Conservation (phyloP, 352 stramenopile species). For the Globisporangium spiculum region DNA sequence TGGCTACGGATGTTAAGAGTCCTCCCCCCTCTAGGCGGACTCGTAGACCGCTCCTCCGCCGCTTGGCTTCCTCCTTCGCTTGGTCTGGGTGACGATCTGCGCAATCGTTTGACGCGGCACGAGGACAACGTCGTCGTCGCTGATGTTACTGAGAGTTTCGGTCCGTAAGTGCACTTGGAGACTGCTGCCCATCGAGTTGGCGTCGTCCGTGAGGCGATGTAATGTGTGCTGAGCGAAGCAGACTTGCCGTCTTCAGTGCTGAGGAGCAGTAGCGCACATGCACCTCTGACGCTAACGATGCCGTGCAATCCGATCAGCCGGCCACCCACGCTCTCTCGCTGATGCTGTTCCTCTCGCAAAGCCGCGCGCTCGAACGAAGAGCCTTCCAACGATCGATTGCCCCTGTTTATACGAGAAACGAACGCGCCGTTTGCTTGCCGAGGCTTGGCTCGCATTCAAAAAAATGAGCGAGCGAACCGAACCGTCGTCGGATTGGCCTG, state of each 20-base stretch:
- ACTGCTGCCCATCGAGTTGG: neutral
- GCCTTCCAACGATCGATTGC: neutral
- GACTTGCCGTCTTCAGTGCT: neutral
- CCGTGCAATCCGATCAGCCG: neutral
- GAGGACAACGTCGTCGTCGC: neutral
- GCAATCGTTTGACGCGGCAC: neutral
- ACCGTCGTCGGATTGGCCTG: too few relatives aligned
- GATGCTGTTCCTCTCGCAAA: neutral
- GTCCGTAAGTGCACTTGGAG: neutral
- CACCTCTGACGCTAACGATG: neutral
- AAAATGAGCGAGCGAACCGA: neutral
- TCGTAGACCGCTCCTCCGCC: neutral
- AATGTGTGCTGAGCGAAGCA: neutral
- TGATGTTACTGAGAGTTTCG: neutral
- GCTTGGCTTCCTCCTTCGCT: neutral
- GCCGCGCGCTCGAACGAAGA: neutral
- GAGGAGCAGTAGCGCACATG: neutral
- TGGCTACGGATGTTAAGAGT: neutral
- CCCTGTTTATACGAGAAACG: neutral
- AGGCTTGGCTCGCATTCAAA: neutral
- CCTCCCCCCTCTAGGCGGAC: neutral
- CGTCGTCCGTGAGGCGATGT: neutral
- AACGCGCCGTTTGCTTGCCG: neutral
- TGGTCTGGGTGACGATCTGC: neutral
- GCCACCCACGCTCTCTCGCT: neutral